Conservation (phyloP, 2,329 filamentous ascomycete genomes). For the Fusarium verticillioides region DNA sequence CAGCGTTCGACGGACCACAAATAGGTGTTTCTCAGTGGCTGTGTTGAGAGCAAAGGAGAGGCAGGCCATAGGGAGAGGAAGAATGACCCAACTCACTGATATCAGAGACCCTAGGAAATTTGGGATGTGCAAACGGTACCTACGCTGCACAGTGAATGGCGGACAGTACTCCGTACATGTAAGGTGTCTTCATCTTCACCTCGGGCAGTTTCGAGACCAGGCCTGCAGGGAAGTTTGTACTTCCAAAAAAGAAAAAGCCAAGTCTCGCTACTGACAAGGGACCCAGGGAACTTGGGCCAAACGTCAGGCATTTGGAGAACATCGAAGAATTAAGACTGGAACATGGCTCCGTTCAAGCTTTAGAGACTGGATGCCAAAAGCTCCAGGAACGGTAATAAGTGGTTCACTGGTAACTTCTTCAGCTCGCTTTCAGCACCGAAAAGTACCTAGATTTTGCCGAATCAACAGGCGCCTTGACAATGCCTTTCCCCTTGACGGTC, state of each 20-base stretch:
- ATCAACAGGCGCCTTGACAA: background rate
- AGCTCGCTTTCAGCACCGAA: slow-evolving; percentile 17
- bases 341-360: slow-evolving; percentile 34
- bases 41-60: slow-evolving; percentile 13
- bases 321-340: slow-evolving; percentile 20
- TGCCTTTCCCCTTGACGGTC: slow-evolving; percentile 9
- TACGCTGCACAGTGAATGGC: background rate
- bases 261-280: slow-evolving; percentile 30
- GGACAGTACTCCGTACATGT: background rate
- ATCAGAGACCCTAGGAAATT: background rate
- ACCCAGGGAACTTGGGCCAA: slow-evolving; percentile 15
- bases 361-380: slow-evolving; percentile 18
- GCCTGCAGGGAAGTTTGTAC: slow-evolving; percentile 20
- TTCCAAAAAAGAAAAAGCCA: slow-evolving; percentile 21
- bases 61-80: background rate
- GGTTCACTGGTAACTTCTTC: slow-evolving; percentile 13
- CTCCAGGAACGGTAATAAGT: slow-evolving; percentile 18
- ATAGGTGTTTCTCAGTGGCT: slow-evolving; percentile 11
- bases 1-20: slow-evolving; percentile 1
- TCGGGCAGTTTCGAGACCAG: slow-evolving; percentile 15
- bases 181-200: slow-evolving; percentile 20
- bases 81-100: slow-evolving; percentile 2
- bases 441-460: background rate
- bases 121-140: background rate
- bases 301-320: slow-evolving; percentile 32